Base-by-base conservation (phyloP, 192 early-diverging fungal genomes). In the Fimicolochytrium jonesii region DNA sequence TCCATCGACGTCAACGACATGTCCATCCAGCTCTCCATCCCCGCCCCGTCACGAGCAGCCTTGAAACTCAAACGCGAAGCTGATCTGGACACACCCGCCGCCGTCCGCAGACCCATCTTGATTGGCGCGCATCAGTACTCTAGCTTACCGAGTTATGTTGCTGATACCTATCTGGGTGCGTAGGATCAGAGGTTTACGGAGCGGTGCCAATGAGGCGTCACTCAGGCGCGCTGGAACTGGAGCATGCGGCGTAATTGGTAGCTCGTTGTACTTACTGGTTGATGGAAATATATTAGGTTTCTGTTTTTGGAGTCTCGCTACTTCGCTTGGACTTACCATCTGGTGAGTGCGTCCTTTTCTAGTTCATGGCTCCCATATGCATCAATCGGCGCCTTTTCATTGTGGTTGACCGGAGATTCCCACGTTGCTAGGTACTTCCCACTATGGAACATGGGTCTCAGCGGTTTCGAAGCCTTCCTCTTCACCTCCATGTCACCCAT, bases 401-500 rank as follows among this genome's bases (percentile, higher is more conserved):
- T n/a, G n/a, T n/a, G n/a, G n/a, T n/a, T n/a, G n/a, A n/a, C n/a
- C n/a, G n/a, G n/a, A n/a, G n/a, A n/a, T n/a, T n/a, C n/a, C n/a
- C n/a, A n/a, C n/a, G 17, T 42, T 15, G 1, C 17, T 18, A 42
- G 41, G 41, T 51, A 51, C 5, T 61, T 61, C 33, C 59, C 59
- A 33, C 39, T 61, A 18, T 61, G 59, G 59, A 61, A 61, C 26
- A 61, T 61, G 59, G 59, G 59, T 10, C 50, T 61, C 20, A 52
- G 46, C 13, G 59, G 59, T 7, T 61, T 61, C 34, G 59, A 61
- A 36, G 59, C 59, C 25, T 61, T 61, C 47, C 47, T 61, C 10
- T 61, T 61, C 47, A 50, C 47, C n/a, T 32, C 45, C 7, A 28
- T 61, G 4, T 61, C 59, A 7, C 59, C 59, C 15, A 29, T 18